Conservation (phyloP, 1,284 basidiomycete genomes). For the Malassezia sympodialis region DNA sequence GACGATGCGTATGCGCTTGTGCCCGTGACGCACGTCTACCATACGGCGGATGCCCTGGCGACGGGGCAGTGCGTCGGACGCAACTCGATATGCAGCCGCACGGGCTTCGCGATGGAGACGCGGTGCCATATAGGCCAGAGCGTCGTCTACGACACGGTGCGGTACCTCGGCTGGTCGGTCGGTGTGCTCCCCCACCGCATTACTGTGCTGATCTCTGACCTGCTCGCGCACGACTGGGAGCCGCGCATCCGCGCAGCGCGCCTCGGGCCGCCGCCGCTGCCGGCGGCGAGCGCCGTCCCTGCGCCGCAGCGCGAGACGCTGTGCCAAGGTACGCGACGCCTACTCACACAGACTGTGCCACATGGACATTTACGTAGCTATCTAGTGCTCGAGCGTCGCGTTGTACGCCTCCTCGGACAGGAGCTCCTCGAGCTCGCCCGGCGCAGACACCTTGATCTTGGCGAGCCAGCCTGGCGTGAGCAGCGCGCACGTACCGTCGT, state of each 20-base stretch:
- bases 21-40: constrained; percentile 61
- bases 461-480: constrained; percentile 72
- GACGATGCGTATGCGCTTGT: constrained; percentile 27
- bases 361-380: constrained; percentile 15
- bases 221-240: constrained; percentile 69
- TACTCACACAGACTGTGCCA: constrained; percentile 7
- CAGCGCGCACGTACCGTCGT: constrained; percentile 58
- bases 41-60: constrained; percentile 64
- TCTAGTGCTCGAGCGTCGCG: constrained; percentile 20
- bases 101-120: constrained; percentile 45
- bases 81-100: constrained; percentile 35
- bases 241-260: neutral
- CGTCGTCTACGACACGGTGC: constrained; percentile 78
- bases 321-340: constrained; percentile 2
- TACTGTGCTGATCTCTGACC: constrained; percentile 61
- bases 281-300: constrained; percentile 2
- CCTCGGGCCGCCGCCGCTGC: neutral
- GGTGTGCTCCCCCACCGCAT: constrained; percentile 71
- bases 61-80: constrained; percentile 43
- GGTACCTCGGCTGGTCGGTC: constrained; percentile 68
- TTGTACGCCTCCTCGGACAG: constrained; percentile 71
- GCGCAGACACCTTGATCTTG: constrained; percentile 74
- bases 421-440: constrained; percentile 64
- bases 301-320: constrained; percentile 3
- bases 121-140: constrained; percentile 72